Evolutionary conservation across 129 eudicot species (phyloP).

Genomic region (Tagetes erecta): DNA sequence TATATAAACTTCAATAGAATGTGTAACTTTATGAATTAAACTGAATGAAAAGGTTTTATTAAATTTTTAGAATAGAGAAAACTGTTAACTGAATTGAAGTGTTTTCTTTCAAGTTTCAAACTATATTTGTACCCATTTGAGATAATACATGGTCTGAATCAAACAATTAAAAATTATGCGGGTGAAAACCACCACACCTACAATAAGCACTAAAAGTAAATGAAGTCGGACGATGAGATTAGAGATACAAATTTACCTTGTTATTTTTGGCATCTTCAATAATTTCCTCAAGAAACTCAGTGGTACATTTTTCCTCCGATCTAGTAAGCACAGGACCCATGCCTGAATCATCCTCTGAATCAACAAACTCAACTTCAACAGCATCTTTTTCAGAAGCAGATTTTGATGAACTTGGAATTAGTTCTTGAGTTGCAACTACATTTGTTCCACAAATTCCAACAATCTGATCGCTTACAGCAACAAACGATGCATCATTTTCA

Average conservation of each 20-base stretch:
- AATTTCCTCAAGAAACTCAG: slow-evolving; percentile 59
- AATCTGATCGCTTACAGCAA: slow-evolving; percentile 24
- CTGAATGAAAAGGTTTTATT: neutral
- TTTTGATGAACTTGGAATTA: slow-evolving; percentile 18
- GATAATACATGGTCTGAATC: neutral
- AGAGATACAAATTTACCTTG: slow-evolving; percentile 51
- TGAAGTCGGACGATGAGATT: neutral
- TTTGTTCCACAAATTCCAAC: slow-evolving; percentile 1
- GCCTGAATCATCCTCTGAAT: slow-evolving; percentile 37
- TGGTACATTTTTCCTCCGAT: slow-evolving; percentile 50
- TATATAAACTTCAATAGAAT: neutral
- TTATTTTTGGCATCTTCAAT: slow-evolving; percentile 66
- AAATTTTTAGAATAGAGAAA: neutral
- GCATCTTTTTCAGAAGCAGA: slow-evolving; percentile 30
- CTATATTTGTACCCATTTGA: neutral
- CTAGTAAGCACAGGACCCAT: slow-evolving; percentile 34
- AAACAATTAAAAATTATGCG: neutral
- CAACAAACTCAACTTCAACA: slow-evolving; percentile 21
- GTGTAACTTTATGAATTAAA: neutral
- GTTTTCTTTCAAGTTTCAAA: neutral
- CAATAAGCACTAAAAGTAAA: neutral
- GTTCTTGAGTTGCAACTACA: slow-evolving; percentile 27
- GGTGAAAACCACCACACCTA: neutral
- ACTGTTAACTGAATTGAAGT: neutral
- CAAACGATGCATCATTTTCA: slow-evolving; percentile 20